Percentiles rank a stretch among this genome's conserved stretches.
Evolutionary conservation across 495 filamentous ascomycete species (phyloP).

Genomic region (Neurospora sp.): DNA sequence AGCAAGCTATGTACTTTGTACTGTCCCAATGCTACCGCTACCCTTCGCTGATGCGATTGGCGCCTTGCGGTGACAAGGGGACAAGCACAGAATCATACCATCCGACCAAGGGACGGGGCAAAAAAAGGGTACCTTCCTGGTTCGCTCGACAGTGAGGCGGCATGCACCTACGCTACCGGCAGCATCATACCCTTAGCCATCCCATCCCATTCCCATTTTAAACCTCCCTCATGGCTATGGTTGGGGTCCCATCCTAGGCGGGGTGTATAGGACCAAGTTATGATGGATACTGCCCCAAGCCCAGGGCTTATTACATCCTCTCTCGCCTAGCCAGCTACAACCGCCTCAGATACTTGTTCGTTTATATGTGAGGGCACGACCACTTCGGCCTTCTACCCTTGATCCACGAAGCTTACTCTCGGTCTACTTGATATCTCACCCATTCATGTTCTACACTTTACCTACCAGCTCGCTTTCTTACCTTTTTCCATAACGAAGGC

Average conservation of each 20-base stretch:
- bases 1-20: not conserved
- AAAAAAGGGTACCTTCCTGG: not conserved
- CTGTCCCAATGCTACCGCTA: not conserved
- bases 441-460: not conserved
- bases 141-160: not conserved
- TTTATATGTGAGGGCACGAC: not conserved
- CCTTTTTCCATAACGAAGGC: not conserved
- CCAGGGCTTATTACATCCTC: not conserved
- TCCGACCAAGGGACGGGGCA: not conserved
- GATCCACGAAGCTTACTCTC: not conserved
- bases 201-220: not conserved
- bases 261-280: not conserved
- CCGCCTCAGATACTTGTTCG: not conserved
- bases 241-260: not conserved
- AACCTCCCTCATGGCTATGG: not conserved
- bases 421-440: not conserved
- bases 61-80: not conserved
- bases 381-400: not conserved
- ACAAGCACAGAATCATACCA: not conserved
- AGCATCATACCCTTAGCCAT: not conserved
- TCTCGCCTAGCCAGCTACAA: not conserved
- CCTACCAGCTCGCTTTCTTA: not conserved
- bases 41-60: not conserved
- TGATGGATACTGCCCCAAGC: not conserved
- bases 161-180: not conserved